These are phyloP conservation scores for Pleurotus djamor DNA, from an alignment of 768 basidiomycete genomes.

Conservation along the genomic window DNA sequence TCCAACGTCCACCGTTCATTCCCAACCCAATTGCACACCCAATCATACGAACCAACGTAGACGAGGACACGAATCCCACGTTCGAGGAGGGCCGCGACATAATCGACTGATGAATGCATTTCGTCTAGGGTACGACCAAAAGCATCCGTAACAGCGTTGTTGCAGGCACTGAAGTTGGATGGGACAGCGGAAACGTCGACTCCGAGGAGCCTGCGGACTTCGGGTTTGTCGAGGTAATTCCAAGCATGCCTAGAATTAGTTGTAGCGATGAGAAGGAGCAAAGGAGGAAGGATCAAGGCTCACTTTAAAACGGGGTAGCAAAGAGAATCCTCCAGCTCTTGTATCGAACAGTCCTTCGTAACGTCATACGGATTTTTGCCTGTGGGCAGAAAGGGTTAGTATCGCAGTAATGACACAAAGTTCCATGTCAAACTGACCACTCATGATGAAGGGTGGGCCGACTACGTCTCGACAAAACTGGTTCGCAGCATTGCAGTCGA, in stretches of 20 bases:
- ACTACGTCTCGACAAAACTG: conserved; percentile 59
- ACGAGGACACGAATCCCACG: conserved; percentile 49
- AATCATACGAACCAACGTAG: conserved; percentile 56
- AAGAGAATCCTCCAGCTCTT: conserved; percentile 39
- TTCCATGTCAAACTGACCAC: conserved; percentile 25
- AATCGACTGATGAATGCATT: conserved; percentile 43
- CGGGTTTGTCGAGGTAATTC: conserved; percentile 59
- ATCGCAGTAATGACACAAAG: not conserved
- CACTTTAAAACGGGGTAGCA: conserved; percentile 53
- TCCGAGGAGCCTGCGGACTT: conserved; percentile 55
- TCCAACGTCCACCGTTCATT: conserved; percentile 60
- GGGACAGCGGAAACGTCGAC: conserved; percentile 44
- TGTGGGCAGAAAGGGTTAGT: conserved; percentile 6
- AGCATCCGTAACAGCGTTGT: conserved; percentile 34
- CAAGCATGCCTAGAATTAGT: conserved; percentile 43
- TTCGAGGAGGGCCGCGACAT: conserved; percentile 34
- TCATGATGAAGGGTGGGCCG: conserved; percentile 33
- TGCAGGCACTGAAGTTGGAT: conserved; percentile 30
- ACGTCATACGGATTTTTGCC: conserved; percentile 68
- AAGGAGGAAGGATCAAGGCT: not conserved
- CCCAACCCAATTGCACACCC: conserved; percentile 61
- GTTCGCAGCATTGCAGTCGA: conserved; percentile 62
- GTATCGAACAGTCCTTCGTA: conserved; percentile 51
- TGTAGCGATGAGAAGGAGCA: not conserved
- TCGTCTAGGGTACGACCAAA: conserved; percentile 47